Conservation (phyloP, 192 early-diverging fungal genomes). For the Chytriomyces confervae region DNA sequence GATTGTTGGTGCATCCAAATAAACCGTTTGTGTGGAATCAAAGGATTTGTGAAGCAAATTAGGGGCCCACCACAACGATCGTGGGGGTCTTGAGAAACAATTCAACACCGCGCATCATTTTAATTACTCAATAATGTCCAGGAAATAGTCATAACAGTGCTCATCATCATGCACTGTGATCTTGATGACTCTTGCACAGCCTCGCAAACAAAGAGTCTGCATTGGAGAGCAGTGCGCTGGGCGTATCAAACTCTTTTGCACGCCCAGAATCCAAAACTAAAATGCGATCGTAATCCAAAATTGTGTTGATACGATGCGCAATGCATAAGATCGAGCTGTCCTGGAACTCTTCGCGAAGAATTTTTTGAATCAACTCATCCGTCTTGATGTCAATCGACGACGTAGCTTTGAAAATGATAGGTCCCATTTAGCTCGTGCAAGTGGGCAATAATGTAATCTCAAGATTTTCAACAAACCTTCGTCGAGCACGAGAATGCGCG, state of each 20-base stretch:
- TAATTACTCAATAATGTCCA: too few relatives aligned
- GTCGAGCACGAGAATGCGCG: conserved; percentile 40
- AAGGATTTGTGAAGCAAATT: too few relatives aligned
- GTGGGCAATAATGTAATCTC: not conserved
- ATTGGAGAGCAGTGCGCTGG: conserved; percentile 53
- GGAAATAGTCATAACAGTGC: too few relatives aligned
- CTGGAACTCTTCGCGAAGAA: conserved; percentile 61
- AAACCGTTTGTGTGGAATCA: too few relatives aligned
- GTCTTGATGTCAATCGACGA: conserved; percentile 72
- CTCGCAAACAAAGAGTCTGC: conserved; percentile 20
- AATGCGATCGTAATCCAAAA: conserved; percentile 54
- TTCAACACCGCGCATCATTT: too few relatives aligned
- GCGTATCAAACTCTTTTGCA: conserved; percentile 57
- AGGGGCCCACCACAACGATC: too few relatives aligned
- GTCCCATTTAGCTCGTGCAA: too few relatives aligned
- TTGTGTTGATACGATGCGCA: conserved; percentile 51
- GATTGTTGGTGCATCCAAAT: too few relatives aligned
- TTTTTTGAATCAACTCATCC: conserved; percentile 66
- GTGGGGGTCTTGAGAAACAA: too few relatives aligned
- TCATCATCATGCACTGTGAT: conserved; percentile 24
- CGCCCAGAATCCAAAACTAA: conserved; percentile 51
- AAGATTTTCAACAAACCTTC: conserved; percentile 33
- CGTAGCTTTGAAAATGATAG: conserved; percentile 51
- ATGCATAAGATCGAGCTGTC: conserved; percentile 55
- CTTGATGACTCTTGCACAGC: conserved; percentile 32